Conservation (phyloP, 208 protist genomes). For the Leptomonas pyrrhocoris region DNA sequence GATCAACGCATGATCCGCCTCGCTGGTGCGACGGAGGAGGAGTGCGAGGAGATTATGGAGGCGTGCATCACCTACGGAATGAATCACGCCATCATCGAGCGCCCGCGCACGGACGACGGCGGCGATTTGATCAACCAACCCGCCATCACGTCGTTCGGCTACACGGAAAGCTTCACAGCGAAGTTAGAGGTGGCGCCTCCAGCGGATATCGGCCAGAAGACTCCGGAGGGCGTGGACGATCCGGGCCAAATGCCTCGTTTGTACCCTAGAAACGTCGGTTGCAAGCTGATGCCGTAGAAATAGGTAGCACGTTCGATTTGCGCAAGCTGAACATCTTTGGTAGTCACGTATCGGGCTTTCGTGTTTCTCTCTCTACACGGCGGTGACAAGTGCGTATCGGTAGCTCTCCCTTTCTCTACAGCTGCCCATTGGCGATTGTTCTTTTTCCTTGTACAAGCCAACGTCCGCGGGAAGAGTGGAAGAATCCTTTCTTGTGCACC, state of each 20-base stretch:
- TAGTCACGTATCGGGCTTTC: too few relatives aligned
- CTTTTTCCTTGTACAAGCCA: too few relatives aligned
- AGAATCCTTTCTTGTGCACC: too few relatives aligned
- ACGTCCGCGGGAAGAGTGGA: too few relatives aligned
- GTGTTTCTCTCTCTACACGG: slow-evolving; percentile 12
- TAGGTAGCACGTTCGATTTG: not conserved
- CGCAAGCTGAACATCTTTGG: too few relatives aligned
- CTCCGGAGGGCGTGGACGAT: slow-evolving; percentile 87
- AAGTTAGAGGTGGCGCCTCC: slow-evolving; percentile 85
- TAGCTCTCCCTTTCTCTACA: too few relatives aligned
- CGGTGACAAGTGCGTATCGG: too few relatives aligned
- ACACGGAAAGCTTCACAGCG: slow-evolving; percentile 85
- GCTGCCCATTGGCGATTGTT: too few relatives aligned
- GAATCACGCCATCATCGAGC: slow-evolving; percentile 88
- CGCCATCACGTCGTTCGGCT: slow-evolving; percentile 88
- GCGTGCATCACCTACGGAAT: slow-evolving; percentile 88
- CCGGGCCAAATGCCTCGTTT: slow-evolving; percentile 87
- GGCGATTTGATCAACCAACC: slow-evolving; percentile 89
- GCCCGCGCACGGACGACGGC: slow-evolving; percentile 84
- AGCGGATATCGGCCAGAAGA: slow-evolving; percentile 84
- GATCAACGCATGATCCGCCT: slow-evolving; percentile 90
- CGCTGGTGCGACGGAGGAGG: slow-evolving; percentile 86
- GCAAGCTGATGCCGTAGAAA: slow-evolving; percentile 85
- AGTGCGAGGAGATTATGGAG: slow-evolving; percentile 92
- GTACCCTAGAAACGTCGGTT: slow-evolving; percentile 85